Percentiles rank a stretch among this genome's conserved stretches.
Evolutionary conservation across 2,329 filamentous ascomycete genomes (phyloP).

Genomic region (Fusarium sublunatum): DNA sequence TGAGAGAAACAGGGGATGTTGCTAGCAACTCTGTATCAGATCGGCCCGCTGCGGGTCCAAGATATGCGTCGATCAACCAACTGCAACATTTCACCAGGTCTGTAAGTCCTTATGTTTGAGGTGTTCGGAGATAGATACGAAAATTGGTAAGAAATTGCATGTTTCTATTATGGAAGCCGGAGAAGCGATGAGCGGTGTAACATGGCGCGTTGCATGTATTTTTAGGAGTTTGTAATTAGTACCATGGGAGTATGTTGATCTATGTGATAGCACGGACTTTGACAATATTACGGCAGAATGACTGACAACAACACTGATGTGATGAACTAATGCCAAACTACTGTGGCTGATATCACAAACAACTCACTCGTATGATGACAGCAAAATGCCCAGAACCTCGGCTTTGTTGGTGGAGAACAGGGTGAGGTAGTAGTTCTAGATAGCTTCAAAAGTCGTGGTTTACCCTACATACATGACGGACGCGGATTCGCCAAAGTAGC

Average conservation of each 20-base stretch:
- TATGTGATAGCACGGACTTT: constrained; percentile 14
- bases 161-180: constrained; percentile 9
- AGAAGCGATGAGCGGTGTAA: constrained; percentile 27
- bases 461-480: constrained; percentile 1
- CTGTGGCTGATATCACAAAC: constrained; percentile 21
- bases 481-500: constrained; percentile 8
- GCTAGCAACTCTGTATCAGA: constrained; percentile 34
- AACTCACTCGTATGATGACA: constrained; percentile 9
- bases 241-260: constrained; percentile 6
- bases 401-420: constrained; percentile 4
- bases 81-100: constrained; percentile 32
- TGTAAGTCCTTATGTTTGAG: constrained; percentile 11
- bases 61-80: constrained; percentile 36
- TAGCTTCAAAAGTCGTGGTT: not conserved
- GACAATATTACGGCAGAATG: constrained; percentile 12
- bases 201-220: constrained; percentile 17
- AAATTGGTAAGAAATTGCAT: constrained; percentile 13
- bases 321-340: constrained; percentile 24
- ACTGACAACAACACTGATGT: constrained; percentile 9
- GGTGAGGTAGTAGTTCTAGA: constrained; percentile 14
- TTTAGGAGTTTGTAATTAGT: not conserved
- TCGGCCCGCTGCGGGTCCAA: constrained; percentile 39
- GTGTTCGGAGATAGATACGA: constrained; percentile 9
- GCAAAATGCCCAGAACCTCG: constrained; percentile 7
- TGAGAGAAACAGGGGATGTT: constrained; percentile 10